These are phyloP conservation scores for Pythium diclinum DNA, from an alignment of 352 stramenopile genomes.

Conservation along the genomic window DNA sequence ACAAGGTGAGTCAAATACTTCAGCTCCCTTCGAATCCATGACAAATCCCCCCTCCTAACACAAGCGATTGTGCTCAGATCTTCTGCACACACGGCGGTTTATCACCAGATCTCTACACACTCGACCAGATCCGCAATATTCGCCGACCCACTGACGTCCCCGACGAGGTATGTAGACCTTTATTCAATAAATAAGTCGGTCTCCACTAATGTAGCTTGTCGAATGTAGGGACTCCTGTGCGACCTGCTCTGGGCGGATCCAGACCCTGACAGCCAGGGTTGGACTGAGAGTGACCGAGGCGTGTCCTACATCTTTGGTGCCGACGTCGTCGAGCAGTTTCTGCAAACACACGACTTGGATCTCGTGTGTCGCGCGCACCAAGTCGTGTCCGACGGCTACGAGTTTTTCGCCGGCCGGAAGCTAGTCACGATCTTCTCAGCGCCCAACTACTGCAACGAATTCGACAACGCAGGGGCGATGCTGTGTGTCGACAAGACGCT, in stretches of 20 bases:
- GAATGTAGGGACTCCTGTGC: slow-evolving; percentile 57
- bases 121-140: slow-evolving; percentile 96
- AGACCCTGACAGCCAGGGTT: slow-evolving; percentile 87
- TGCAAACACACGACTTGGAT: slow-evolving; percentile 96
- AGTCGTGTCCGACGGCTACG: slow-evolving; percentile 99
- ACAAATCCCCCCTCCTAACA: too few relatives aligned
- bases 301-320: slow-evolving; percentile 99
- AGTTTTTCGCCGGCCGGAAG: slow-evolving; percentile 98
- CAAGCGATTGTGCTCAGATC: slow-evolving; percentile 53
- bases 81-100: slow-evolving; percentile 96
- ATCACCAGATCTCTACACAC: slow-evolving; percentile 94
- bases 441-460: slow-evolving; percentile 99
- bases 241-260: slow-evolving; percentile 88
- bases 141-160: slow-evolving; percentile 79
- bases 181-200: too few relatives aligned
- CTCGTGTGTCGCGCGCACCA: slow-evolving; percentile 98
- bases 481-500: slow-evolving; percentile 74
- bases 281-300: slow-evolving; percentile 96
- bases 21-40: too few relatives aligned
- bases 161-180: slow-evolving; percentile 43
- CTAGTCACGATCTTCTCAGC: slow-evolving; percentile 99
- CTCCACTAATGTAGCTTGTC: background rate
- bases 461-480: slow-evolving; percentile 98
- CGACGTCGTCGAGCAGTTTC: slow-evolving; percentile 97
- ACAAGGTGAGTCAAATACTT: slow-evolving; percentile 60